Base-by-base conservation (phyloP, 495 filamentous ascomycete genomes). In the Aspergillus nidulans region DNA sequence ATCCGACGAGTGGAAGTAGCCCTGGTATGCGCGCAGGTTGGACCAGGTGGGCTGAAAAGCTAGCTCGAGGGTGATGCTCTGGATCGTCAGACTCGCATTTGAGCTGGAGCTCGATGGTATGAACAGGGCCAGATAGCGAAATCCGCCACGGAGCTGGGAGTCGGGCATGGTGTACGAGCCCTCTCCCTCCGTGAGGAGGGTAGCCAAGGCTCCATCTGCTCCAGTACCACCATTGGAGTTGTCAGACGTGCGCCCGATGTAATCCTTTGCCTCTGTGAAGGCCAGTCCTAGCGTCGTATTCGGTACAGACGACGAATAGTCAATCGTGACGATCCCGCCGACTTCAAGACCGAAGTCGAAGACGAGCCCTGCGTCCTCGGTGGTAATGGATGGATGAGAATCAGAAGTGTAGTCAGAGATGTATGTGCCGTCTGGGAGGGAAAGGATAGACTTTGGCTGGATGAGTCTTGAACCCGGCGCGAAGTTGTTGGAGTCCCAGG, bases 21-120 rank as follows among this genome's bases (percentile, higher is more conserved):
- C 82, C 42, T 73, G 75, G 55, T 85, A 84, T 13, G 73, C 75
- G 24, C 68, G 66, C 6, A 82, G 41, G 19, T 23, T 43, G 6
- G 82, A 74, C 83, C 82, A 85, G 4, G 84, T 85, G 6, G 84
- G 84, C 46, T 84, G 81, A 53, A 85, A 86, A 6, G 66, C 72
- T 18, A 85, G 58, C 39, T 81, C 77, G 20, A 84, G 56, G 30
- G 51, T 70, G 16, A 84, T 2, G 9, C 15, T 12, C 6, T 6
- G 9, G 4, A 34, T 12, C 15, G 30, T 34, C 10, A 34, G 30
- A 13, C 8, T 34, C 58, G 45, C 76, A 65, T 1, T 64, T 65
- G 26, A 81, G 57, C 3, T 70, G 57, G 4, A 80, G 68, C 21
- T 58, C 6, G 41, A 71, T 3, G 57, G 41, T n/a, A 70, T 69